Evolutionary conservation across 2,329 filamentous ascomycete genomes (phyloP), one percentile per base, ranked within the genome.

Genomic region (Calonectria crousiana): DNA sequence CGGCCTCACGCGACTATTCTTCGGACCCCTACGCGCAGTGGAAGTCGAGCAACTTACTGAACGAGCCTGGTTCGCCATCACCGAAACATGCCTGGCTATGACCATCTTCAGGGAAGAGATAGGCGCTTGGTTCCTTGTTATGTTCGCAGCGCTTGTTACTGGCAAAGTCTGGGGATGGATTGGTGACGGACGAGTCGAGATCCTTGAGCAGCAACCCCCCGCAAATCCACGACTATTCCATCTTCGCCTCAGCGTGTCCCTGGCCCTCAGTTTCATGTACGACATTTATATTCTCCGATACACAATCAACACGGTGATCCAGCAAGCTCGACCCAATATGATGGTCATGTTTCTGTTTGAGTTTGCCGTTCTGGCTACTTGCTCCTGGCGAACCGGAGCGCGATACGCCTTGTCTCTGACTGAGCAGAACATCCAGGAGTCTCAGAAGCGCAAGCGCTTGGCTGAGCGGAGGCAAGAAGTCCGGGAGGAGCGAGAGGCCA

Each of bases 331-430:
- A n/a, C 95, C 96, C 0, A 97, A 97, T 73, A 98, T 99, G 94
- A 99, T 98, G 95, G 95, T 99, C 76, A 98, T 99, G 95, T 99
- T 99, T 82, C 92, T 97, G 8, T 99, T 99, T 80, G 97, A 99
- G 84, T 98, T 98, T 82, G 96, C 96, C 47, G 93, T 99, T 53
- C 87, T 98, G 74, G 90, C 92, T 3, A 93, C 97, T 13, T 93
- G 93, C 67, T 98, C 96, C 0, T 88, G 92, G 67, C 95, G 96
- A 62, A 98, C 95, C 0, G 90, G 91, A 2, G 88, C 92, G 69
- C 92, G 96, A 74, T 99, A 99, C 84, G 84, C 90, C 26, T 90
- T 98, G 66, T 94, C 94, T 4, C 85, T 98, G 53, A 88, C 93
- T 11, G 97, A 99, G 84, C 91, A 94, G 60, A 90, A 90, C 62